phyloP scores from a whole-genome alignment of 768 basidiomycete genomes.

The Dictyophora rubrovolvata region DNA sequence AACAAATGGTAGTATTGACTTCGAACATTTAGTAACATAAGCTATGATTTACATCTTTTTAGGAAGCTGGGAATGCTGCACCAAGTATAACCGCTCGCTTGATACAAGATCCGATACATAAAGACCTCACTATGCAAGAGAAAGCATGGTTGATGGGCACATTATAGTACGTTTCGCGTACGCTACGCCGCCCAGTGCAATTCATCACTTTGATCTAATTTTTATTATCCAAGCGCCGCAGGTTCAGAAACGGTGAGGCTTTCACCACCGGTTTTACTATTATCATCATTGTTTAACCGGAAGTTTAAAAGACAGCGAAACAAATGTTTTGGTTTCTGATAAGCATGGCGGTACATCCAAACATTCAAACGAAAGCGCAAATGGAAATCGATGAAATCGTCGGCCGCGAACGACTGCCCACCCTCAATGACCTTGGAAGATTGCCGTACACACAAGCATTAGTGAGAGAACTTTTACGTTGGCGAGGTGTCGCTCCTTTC shows the following conservation, averaged over 20 bases:
- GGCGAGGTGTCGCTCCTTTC: slow-evolving; percentile 7
- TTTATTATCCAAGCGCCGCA: neutral
- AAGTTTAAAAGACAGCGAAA: neutral
- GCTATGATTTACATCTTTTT: neutral
- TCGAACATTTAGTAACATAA: no score
- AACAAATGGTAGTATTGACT: neutral
- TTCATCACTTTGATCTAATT: neutral
- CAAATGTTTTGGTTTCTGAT: slow-evolving; percentile 37
- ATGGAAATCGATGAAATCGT: slow-evolving; percentile 12
- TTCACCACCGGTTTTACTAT: neutral
- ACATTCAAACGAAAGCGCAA: slow-evolving; percentile 11
- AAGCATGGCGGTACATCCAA: slow-evolving; percentile 45
- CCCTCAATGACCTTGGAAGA: neutral
- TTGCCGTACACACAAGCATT: slow-evolving; percentile 13
- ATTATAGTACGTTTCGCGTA: neutral
- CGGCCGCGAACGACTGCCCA: slow-evolving; percentile 10
- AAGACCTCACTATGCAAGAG: neutral
- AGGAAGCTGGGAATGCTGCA: neutral
- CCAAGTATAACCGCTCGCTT: neutral
- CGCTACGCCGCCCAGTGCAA: neutral
- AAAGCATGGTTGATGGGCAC: neutral
- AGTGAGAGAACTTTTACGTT: slow-evolving; percentile 10
- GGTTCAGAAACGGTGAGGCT: neutral
- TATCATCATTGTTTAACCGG: neutral
- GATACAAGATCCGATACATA: neutral